phyloP scores from a whole-genome alignment of 345 rosid genomes.

The Punica granatum region DNA sequence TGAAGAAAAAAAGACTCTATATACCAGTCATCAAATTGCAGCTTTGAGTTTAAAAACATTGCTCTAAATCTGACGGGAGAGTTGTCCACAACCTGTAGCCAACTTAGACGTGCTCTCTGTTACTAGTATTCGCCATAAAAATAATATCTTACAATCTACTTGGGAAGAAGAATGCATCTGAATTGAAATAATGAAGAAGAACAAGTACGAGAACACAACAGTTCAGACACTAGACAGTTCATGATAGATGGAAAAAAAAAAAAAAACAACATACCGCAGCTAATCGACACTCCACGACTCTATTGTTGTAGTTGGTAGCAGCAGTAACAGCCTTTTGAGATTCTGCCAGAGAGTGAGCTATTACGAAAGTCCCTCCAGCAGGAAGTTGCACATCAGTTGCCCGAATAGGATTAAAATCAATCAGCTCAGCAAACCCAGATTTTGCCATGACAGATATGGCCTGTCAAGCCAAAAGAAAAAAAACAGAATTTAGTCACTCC shows the following conservation, averaged over 20 bases:
- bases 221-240: not conserved
- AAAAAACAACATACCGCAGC: constrained; percentile 63
- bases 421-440: constrained; percentile 95
- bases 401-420: constrained; percentile 94
- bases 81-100: not conserved
- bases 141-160: not conserved
- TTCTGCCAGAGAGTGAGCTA: constrained; percentile 91
- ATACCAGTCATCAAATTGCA: not conserved
- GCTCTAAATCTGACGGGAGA: not conserved
- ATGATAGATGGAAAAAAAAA: not conserved
- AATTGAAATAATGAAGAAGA: not conserved
- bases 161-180: not conserved
- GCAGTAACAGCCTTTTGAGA: constrained; percentile 98
- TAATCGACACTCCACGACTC: constrained; percentile 94
- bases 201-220: no score
- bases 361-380: constrained; percentile 86
- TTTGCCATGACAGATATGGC: constrained; percentile 98
- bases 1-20: not conserved
- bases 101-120: not conserved
- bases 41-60: not conserved
- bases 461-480: constrained; percentile 28
- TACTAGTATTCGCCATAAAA: not conserved
- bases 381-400: constrained; percentile 98
- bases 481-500: not conserved
- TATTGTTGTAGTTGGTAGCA: constrained; percentile 86